These are phyloP conservation scores for Cyphellophora europaea DNA, from an alignment of 2,329 filamentous ascomycete genomes.

Conservation along the genomic window DNA sequence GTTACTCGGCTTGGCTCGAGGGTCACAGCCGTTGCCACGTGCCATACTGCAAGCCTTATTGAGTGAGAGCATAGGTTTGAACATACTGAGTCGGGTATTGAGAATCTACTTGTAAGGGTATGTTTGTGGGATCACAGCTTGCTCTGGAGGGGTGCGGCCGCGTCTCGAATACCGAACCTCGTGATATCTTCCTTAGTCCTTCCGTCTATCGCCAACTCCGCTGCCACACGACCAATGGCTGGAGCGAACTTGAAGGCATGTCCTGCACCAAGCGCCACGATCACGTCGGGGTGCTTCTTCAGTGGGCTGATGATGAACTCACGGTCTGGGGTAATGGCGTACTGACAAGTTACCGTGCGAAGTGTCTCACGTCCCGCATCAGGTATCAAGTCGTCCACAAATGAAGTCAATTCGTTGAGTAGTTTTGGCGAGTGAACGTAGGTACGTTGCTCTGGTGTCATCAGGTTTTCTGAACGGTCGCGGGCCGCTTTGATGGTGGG, in stretches of 20 bases:
- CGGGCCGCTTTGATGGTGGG: constrained; percentile 22
- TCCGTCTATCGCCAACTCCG: constrained; percentile 20
- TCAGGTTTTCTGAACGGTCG: constrained; percentile 19
- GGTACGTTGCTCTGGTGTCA: constrained; percentile 21
- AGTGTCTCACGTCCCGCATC: constrained; percentile 17
- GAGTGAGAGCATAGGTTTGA: too few relatives aligned
- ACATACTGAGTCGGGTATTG: too few relatives aligned
- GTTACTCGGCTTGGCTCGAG: too few relatives aligned
- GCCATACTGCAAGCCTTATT: too few relatives aligned
- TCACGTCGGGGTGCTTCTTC: constrained; percentile 15
- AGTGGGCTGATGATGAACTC: constrained; percentile 22
- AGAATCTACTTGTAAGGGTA: too few relatives aligned
- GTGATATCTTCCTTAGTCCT: constrained; percentile 19
- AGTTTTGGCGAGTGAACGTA: constrained; percentile 21
- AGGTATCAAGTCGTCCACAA: constrained; percentile 18
- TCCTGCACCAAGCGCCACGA: constrained; percentile 18
- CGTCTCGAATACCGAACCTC: too few relatives aligned
- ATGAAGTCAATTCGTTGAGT: constrained; percentile 15
- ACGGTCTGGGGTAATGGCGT: constrained; percentile 21
- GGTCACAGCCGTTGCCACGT: too few relatives aligned
- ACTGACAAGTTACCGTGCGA: constrained; percentile 23
- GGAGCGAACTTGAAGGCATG: constrained; percentile 23
- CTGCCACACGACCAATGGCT: constrained; percentile 19
- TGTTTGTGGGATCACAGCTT: too few relatives aligned
- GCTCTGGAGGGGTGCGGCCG: too few relatives aligned